Conservation (phyloP, 2,329 filamentous ascomycete species). For the Fusarium anthophilum region DNA sequence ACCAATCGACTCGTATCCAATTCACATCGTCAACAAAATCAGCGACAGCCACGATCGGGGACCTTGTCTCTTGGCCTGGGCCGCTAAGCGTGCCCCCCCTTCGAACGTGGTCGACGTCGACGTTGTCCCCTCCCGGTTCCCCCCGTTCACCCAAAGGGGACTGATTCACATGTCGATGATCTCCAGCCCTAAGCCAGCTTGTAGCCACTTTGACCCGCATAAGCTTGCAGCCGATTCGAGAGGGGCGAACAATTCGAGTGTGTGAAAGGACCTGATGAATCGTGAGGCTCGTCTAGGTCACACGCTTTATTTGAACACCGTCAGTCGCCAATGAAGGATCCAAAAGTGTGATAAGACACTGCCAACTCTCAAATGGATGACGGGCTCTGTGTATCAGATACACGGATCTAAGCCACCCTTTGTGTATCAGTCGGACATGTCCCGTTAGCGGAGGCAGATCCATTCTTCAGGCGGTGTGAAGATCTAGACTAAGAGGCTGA, state of each 20-base stretch:
- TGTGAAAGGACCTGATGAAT: not conserved
- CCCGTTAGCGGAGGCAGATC: slow-evolving; percentile 29
- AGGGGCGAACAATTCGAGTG: slow-evolving; percentile 7
- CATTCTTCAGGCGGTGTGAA: slow-evolving; percentile 36
- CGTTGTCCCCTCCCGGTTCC: slow-evolving; percentile 35
- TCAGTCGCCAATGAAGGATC: not conserved
- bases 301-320: slow-evolving; percentile 9
- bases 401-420: not conserved
- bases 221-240: slow-evolving; percentile 30
- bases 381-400: not conserved
- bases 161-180: slow-evolving; percentile 45
- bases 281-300: slow-evolving; percentile 9
- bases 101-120: slow-evolving; percentile 27
- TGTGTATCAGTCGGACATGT: slow-evolving; percentile 18
- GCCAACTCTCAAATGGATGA: not conserved
- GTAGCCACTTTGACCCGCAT: slow-evolving; percentile 33
- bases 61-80: slow-evolving; percentile 3
- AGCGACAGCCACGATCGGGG: slow-evolving; percentile 16
- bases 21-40: slow-evolving; percentile 35
- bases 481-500: slow-evolving; percentile 9
- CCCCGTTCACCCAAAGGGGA: slow-evolving; percentile 22
- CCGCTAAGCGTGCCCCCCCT: slow-evolving; percentile 16
- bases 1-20: slow-evolving; percentile 29
- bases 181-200: slow-evolving; percentile 39
- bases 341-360: not conserved